A percentile compares a stretch with the other conserved stretches of the same genome.
Evolutionary conservation across 805 yeast species (phyloP).

Genomic region (Metschnikowia aberdeeniae): DNA sequence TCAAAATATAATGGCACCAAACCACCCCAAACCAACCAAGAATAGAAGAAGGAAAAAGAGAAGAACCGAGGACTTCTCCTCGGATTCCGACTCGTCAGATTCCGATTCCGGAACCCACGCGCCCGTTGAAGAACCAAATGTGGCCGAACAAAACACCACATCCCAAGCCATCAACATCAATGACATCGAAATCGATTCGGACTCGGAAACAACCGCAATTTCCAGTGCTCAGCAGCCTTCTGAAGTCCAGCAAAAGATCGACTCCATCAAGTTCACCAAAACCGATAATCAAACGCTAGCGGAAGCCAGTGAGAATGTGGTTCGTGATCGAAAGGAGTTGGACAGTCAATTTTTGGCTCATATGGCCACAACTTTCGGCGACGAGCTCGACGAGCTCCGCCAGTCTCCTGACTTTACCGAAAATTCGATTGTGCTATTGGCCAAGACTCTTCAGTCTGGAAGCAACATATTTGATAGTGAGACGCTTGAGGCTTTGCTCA

Average conservation of each 20-base stretch:
- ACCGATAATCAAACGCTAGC: slow-evolving; percentile 16
- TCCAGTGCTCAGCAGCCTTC: slow-evolving; percentile 15
- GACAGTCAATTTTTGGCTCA: slow-evolving; percentile 50
- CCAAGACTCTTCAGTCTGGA: slow-evolving; percentile 55
- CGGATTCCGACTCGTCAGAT: slow-evolving; percentile 40
- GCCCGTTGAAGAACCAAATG: not conserved
- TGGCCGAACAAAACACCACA: slow-evolving; percentile 7
- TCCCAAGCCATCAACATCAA: slow-evolving; percentile 26
- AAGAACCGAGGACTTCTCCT: slow-evolving; percentile 74
- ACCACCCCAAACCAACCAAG: slow-evolving; percentile 9
- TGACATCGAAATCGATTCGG: slow-evolving; percentile 30
- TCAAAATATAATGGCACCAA: slow-evolving; percentile 10
- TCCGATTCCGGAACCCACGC: slow-evolving; percentile 24
- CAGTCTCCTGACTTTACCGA: slow-evolving; percentile 58
- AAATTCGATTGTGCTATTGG: slow-evolving; percentile 53
- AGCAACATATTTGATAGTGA: slow-evolving; percentile 57
- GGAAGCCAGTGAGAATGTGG: slow-evolving; percentile 21
- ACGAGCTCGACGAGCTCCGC: slow-evolving; percentile 57
- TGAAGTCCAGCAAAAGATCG: slow-evolving; percentile 17
- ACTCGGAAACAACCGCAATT: slow-evolving; percentile 12
- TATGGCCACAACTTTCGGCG: slow-evolving; percentile 57
- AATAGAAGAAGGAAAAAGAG: slow-evolving; percentile 67
- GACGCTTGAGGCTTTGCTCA: slow-evolving; percentile 28
- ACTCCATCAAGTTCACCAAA: slow-evolving; percentile 24
- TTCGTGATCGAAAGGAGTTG: slow-evolving; percentile 33